Evolutionary conservation across 768 basidiomycete genomes (phyloP), one percentile per base, ranked within the genome.

Genomic region (Mycena rebaudengoi): DNA sequence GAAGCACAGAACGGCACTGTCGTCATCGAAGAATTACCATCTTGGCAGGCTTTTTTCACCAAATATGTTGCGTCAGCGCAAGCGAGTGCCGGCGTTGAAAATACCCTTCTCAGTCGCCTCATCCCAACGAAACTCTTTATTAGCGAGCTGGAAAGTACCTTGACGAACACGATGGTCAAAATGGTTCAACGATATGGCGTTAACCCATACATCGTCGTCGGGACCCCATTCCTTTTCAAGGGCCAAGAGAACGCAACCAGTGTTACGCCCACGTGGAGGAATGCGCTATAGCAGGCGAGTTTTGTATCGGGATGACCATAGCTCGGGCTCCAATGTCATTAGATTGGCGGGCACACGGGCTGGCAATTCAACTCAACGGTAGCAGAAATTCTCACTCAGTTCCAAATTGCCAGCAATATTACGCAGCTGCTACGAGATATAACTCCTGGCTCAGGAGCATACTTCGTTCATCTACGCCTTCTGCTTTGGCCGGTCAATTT

Each of bases 21-120:
- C 20, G 54, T 72, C 18, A 55, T 79, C 60, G 71, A 76, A 61
- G 70, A 72, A 37, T 46, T 77, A 8, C 71, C 74, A 3, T 75
- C 75, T 21, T 79, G 73, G 71, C 46, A 70, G 30, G 62, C 69
- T 2, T 77, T 78, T 67, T 79, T 76, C 70, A 50, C 48, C 35
- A 75, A 75, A 59, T 75, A 75, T 49, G 72, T 75, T 18, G 30
- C 69, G 12, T 12, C 65, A 3, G 71, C 73, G 10, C 65, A 77
- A 62, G 70, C 69, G 69, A 70, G 61, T 65, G 73, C 74, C 21
- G 74, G 77, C 23, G 55, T 66, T 21, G 67, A 73, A 46, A 54
- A 66, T 28, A 69, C 69, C 25, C 60, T 77, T 12, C 69, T 70
- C 20, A 69, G 68, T 25, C 75, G 77, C 29, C 65, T 77, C 20